Evolutionary conservation across 2,329 filamentous ascomycete genomes (phyloP).

Genomic region (Colletotrichum caudatum): DNA sequence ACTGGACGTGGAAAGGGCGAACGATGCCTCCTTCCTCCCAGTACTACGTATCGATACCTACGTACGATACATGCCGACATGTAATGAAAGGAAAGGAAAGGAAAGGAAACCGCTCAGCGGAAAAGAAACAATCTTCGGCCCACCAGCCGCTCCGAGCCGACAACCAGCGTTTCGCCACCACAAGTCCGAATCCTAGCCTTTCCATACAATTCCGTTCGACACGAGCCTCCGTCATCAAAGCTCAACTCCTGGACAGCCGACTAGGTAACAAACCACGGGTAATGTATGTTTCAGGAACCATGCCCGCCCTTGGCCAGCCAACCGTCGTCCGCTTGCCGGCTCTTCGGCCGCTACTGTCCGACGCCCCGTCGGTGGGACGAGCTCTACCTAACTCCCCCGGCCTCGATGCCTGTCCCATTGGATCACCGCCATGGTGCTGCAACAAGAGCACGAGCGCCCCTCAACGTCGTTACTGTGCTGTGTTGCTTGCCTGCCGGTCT

Average conservation of each 20-base stretch:
- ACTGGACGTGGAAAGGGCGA: background rate
- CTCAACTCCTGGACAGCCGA: background rate
- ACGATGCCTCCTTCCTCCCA: background rate
- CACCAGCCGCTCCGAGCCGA: background rate
- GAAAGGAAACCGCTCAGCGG: background rate
- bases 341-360: background rate
- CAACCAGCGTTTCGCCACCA: background rate
- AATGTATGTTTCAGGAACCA: background rate
- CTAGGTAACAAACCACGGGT: too few species aligned
- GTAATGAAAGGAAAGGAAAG: background rate
- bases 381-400: background rate
- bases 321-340: conserved; percentile 5
- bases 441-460: background rate
- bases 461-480: conserved; percentile 2
- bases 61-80: background rate
- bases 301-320: conserved; percentile 1
- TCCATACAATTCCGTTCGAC: background rate
- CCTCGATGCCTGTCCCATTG: background rate
- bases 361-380: background rate
- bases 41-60: too few species aligned
- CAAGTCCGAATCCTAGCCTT: background rate
- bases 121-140: background rate
- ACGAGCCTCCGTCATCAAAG: background rate
- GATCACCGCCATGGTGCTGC: conserved; percentile 1
- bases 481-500: background rate